These are phyloP conservation scores for Tetradesmus obliquus DNA, from an alignment of 139 green algal species.

Conservation along the genomic window DNA sequence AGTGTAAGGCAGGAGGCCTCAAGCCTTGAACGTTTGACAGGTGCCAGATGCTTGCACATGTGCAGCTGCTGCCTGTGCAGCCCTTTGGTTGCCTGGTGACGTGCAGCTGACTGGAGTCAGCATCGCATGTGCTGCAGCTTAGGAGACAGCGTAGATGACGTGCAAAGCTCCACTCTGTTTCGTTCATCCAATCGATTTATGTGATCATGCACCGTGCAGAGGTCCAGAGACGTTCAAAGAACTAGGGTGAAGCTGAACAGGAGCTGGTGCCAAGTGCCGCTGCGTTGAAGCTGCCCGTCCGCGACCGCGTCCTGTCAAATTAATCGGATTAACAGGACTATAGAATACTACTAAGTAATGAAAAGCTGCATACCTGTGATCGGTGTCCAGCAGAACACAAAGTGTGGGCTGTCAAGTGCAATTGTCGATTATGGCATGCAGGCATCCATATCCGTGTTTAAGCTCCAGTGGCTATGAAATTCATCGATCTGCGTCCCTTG, in stretches of 20 bases:
- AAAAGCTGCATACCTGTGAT: not conserved
- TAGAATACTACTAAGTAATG: no score
- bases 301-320: not conserved
- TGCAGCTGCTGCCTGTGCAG: not conserved
- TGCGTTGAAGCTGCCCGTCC: not conserved
- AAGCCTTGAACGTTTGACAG: no score
- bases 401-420: not conserved
- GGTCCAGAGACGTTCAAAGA: not conserved
- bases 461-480: no score
- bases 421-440: not conserved
- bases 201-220: not conserved
- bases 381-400: not conserved
- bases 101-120: not conserved
- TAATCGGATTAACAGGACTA: no score
- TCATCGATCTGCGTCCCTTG: no score
- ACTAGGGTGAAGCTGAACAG: not conserved
- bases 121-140: not conserved
- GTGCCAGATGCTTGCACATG: no score
- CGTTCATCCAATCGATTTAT: not conserved
- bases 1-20: no score
- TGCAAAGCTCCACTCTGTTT: not conserved
- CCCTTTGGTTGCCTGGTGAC: not conserved
- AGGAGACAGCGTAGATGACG: not conserved
- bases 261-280: not conserved
- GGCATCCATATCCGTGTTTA: no score